Conservation (phyloP, 768 basidiomycete species). For the Russula abietina region DNA sequence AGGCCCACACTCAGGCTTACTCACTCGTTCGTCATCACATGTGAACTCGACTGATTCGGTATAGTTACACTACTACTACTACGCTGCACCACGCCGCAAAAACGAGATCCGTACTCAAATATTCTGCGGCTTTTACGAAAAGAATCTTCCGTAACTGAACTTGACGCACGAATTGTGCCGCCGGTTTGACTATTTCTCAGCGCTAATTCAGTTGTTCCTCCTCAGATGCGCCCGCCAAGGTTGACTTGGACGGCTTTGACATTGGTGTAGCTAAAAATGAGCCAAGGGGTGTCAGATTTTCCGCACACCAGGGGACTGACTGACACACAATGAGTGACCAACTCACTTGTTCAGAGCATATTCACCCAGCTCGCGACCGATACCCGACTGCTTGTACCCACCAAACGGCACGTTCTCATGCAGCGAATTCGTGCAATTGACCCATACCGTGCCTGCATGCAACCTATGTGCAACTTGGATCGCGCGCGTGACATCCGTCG, state of each 20-base stretch:
- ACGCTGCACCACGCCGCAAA: no score
- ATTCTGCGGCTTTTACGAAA: no score
- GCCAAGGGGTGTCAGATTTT: background rate
- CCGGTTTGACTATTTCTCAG: no score
- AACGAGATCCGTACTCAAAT: no score
- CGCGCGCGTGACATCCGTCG: slow-evolving; percentile 68
- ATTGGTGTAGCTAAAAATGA: slow-evolving; percentile 19
- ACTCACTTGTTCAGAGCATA: slow-evolving; percentile 39
- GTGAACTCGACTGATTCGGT: no score
- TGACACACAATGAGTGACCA: no score
- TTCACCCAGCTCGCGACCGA: slow-evolving; percentile 57
- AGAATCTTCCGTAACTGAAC: no score
- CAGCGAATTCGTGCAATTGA: slow-evolving; percentile 39
- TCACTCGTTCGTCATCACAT: no score
- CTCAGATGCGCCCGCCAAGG: slow-evolving; percentile 13
- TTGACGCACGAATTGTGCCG: no score
- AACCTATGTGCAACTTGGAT: slow-evolving; percentile 65
- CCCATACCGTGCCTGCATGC: slow-evolving; percentile 78
- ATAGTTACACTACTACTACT: no score
- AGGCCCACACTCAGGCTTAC: no score
- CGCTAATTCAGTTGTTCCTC: no score
- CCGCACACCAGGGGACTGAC: background rate
- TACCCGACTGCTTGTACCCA: slow-evolving; percentile 63
- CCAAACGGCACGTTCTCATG: slow-evolving; percentile 53
- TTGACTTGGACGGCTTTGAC: slow-evolving; percentile 23